A percentile compares a stretch with the other conserved stretches of the same genome.
phyloP scores from a whole-genome alignment of 73 alveolate species.

The Paraurostyla sp. region DNA sequence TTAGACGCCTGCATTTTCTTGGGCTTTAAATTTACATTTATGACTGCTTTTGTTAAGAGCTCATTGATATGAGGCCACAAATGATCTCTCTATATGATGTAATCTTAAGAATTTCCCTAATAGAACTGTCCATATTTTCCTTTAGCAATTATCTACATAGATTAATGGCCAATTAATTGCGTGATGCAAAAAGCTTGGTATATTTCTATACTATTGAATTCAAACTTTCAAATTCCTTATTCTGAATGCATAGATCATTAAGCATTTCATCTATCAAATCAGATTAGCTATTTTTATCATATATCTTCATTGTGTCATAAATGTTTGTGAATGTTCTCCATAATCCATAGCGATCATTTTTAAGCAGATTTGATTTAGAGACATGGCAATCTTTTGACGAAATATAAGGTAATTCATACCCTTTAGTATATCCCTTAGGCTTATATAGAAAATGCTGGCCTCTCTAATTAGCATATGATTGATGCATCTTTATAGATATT shows the following conservation, averaged over 20 bases:
- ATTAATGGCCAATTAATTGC: not conserved
- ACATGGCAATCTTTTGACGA: not conserved
- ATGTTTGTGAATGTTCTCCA: not conserved
- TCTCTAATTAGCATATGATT: not conserved
- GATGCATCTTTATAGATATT: constrained; percentile 17
- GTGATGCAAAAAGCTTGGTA: not conserved
- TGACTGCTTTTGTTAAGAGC: not conserved
- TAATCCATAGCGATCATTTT: constrained; percentile 3
- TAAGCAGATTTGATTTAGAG: not conserved
- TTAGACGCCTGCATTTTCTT: not conserved
- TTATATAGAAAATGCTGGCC: constrained; percentile 9
- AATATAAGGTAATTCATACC: not conserved
- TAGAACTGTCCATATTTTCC: not conserved
- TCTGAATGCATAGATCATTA: not conserved
- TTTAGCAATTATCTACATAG: not conserved
- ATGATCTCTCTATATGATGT: not conserved
- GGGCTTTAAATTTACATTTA: not conserved
- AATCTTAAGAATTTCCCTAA: constrained; percentile 2
- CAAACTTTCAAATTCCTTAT: not conserved
- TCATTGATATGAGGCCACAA: not conserved
- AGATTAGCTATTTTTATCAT: not conserved
- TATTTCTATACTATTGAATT: not conserved
- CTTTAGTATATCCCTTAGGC: not conserved
- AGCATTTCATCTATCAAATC: constrained; percentile 3
- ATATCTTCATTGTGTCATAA: not conserved